Evolutionary conservation across 306 rosid genomes (phyloP), one percentile per base, ranked within the genome.

Genomic region (Quercus ilex): DNA sequence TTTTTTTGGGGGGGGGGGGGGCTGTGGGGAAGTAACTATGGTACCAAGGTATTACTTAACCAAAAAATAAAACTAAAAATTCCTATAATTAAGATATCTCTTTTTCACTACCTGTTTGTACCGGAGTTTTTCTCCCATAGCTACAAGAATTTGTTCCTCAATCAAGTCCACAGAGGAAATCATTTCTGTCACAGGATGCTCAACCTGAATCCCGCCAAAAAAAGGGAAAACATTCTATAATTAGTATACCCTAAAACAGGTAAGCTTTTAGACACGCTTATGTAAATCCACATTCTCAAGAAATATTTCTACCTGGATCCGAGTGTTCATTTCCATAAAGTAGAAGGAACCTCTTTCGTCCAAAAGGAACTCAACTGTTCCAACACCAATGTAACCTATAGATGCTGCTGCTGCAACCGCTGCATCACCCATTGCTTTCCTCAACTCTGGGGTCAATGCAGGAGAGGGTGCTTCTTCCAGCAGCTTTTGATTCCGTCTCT

Each of bases 271-370:
- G 30, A 25, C 3, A 70, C 1, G 12, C 17, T 25, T 25, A 28
- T 71, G 11, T 20, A 72, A 43, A 20, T 57, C 31, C 12, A 33
- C 19, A 52, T 71, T 68, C 30, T 62, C 41, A 17, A 85, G 53
- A 80, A 68, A 69, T 69, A 69, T 53, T 84, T 30, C 71, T 69
- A 95, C 99, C 99, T 95, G 99, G 83, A 93, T 92, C 72, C 98
- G 97, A 72, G 99, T 95, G 87, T 95, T 95, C 99, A 95, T 95
- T 90, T 95, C 99, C 99, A 95, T 93, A 87, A 95, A 95, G 93
- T 95, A 93, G 86, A 95, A 95, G 82, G 96, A 90, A 76, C 98
- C 99, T 79, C 99, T 93, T 89, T 95, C 99, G 62, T 95, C 99
- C 97, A 95, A 88, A 77, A 95, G 97, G 83, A 95, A 95, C 89